These are phyloP conservation scores for Astrephomene gubernaculifera DNA, from an alignment of 139 green algal species.

Conservation along the genomic window DNA sequence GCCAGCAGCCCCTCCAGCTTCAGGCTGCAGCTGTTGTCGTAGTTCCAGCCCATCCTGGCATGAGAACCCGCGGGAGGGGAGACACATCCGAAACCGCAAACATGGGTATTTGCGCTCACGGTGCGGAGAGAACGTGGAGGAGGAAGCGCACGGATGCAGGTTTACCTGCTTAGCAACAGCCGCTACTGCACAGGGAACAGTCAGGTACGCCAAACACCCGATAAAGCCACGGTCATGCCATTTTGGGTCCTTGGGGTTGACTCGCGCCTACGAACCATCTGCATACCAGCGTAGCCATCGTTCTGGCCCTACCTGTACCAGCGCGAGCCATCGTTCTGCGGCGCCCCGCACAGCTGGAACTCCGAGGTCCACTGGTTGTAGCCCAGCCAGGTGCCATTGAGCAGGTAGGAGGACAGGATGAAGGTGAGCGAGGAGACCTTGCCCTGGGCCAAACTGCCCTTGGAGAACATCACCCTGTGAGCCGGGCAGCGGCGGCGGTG, in stretches of 20 bases:
- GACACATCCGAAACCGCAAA: too few species aligned
- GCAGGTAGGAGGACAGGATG: conserved; percentile 61
- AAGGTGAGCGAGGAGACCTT: conserved; percentile 48
- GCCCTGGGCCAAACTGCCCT: conserved; percentile 12
- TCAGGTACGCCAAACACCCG: too few species aligned
- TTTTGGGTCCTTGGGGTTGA: too few species aligned
- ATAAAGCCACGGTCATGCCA: too few species aligned
- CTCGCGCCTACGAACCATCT: too few species aligned
- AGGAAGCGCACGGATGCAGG: too few species aligned
- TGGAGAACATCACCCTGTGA: conserved; percentile 41
- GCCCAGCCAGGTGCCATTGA: conserved; percentile 75
- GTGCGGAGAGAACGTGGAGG: too few species aligned
- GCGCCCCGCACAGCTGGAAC: conserved; percentile 66
- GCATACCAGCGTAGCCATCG: too few species aligned
- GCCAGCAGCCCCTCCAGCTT: conserved; percentile 45
- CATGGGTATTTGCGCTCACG: too few species aligned
- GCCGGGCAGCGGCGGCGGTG: background rate
- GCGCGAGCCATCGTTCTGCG: conserved; percentile 32
- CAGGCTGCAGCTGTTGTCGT: conserved; percentile 56
- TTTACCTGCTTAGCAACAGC: too few species aligned
- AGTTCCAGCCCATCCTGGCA: conserved; percentile 65
- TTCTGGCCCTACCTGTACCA: conserved; percentile 66
- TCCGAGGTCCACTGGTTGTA: conserved; percentile 61
- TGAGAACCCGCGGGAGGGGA: too few species aligned
- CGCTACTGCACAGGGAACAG: too few species aligned